A percentile compares a stretch with the other conserved stretches of the same genome.
Evolutionary conservation across 805 yeast species (phyloP).

Genomic region (Metschnikowia dekortorum): DNA sequence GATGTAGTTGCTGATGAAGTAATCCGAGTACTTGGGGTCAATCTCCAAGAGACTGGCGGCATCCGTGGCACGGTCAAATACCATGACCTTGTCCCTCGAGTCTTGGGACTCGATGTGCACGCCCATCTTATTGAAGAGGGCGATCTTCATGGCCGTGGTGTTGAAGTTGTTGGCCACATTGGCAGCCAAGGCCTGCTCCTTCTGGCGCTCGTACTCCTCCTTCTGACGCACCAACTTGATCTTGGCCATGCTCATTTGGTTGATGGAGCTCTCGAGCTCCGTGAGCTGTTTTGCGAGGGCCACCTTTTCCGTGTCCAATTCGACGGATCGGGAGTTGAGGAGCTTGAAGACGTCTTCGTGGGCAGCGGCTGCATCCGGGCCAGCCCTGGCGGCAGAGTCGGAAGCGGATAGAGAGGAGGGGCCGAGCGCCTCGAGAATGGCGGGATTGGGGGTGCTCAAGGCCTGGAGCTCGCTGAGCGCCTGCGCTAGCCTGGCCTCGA

Average conservation of each 20-base stretch:
- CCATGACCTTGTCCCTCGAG: slow-evolving; percentile 38
- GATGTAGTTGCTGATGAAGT: slow-evolving; percentile 66
- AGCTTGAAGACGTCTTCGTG: slow-evolving; percentile 23
- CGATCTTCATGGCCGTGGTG: slow-evolving; percentile 48
- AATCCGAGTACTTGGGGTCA: slow-evolving; percentile 55
- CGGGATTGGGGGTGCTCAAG: slow-evolving; percentile 21
- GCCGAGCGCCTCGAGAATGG: slow-evolving; percentile 19
- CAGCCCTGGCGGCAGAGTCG: background rate
- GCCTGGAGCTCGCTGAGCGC: slow-evolving; percentile 17
- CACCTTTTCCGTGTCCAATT: slow-evolving; percentile 45
- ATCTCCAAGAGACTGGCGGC: slow-evolving; percentile 48
- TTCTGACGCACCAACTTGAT: slow-evolving; percentile 36
- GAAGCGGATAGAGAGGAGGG: slow-evolving; percentile 1
- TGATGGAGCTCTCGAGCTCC: slow-evolving; percentile 43
- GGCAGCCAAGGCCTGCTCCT: slow-evolving; percentile 26
- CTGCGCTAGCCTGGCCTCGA: slow-evolving; percentile 8
- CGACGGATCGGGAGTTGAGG: slow-evolving; percentile 24
- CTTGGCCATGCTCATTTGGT: slow-evolving; percentile 26
- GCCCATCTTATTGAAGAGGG: slow-evolving; percentile 59
- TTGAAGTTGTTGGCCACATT: slow-evolving; percentile 35
- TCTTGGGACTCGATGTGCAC: slow-evolving; percentile 38
- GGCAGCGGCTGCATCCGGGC: slow-evolving; percentile 20
- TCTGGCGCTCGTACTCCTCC: slow-evolving; percentile 31
- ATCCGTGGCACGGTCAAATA: slow-evolving; percentile 45
- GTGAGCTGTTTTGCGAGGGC: slow-evolving; percentile 50